Evolutionary conservation across 139 green algal species (phyloP).

Genomic region (Chlamydomonas sp.): DNA sequence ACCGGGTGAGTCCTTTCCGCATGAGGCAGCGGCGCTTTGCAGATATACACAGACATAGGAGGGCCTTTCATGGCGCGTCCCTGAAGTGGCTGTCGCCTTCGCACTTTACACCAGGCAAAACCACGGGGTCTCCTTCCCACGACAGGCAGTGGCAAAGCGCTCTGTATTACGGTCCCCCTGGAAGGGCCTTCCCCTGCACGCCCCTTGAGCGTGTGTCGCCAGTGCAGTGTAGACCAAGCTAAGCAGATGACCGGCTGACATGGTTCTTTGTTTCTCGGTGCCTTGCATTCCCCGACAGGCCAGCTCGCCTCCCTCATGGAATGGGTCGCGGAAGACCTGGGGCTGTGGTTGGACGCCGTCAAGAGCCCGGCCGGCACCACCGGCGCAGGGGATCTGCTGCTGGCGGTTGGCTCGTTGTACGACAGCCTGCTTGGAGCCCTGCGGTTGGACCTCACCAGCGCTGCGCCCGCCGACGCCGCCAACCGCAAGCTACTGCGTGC

Average conservation of each 20-base stretch:
- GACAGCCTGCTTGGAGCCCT: not conserved
- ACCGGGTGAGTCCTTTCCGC: not conserved
- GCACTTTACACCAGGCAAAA: too few species aligned
- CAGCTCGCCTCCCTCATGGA: constrained; percentile 19
- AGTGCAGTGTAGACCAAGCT: too few species aligned
- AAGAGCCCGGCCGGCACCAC: not conserved
- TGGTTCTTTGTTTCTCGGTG: not conserved
- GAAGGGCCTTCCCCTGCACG: too few species aligned
- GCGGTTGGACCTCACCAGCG: constrained; percentile 14
- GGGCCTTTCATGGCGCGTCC: too few species aligned
- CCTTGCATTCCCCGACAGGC: constrained; percentile 3
- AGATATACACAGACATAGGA: too few species aligned
- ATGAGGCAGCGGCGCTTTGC: too few species aligned
- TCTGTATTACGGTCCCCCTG: too few species aligned
- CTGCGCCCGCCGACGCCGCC: not conserved
- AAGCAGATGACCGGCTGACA: too few species aligned
- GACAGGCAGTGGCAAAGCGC: too few species aligned
- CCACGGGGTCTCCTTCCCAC: too few species aligned
- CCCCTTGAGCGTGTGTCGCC: too few species aligned
- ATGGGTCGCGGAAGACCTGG: not conserved
- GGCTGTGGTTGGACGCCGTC: not conserved
- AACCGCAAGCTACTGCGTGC: not conserved
- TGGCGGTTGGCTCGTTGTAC: constrained; percentile 24
- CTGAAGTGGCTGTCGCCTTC: too few species aligned
- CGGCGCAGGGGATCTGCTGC: not conserved